phyloP scores from a whole-genome alignment of 176 grass and related monocot species.

The Carex cristatella region DNA sequence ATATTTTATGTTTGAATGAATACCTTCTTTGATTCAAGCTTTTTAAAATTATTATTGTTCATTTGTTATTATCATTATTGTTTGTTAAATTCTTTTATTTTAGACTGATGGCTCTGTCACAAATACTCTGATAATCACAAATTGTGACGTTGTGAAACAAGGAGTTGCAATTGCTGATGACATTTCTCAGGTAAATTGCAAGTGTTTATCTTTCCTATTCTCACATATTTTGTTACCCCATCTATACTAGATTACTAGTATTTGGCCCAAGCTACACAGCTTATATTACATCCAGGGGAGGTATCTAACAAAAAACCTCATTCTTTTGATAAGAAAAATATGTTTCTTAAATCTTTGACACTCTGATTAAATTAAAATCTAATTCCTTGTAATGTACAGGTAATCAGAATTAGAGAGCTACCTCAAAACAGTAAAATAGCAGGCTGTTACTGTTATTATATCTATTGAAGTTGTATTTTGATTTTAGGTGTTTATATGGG shows the following conservation, averaged over 20 bases:
- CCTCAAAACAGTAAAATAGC: no score
- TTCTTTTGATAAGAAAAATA: neutral
- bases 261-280: no score
- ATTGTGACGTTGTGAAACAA: constrained; percentile 83
- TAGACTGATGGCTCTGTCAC: constrained; percentile 72
- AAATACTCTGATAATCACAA: constrained; percentile 78
- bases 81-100: neutral
- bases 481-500: no score
- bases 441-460: no score
- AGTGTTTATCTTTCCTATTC: neutral
- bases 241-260: no score
- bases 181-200: constrained; percentile 59
- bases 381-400: no score
- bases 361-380: no score
- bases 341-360: neutral
- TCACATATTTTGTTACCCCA: neutral
- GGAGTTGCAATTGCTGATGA: constrained; percentile 76
- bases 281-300: constrained; percentile 90
- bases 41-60: neutral
- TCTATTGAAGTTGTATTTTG: no score
- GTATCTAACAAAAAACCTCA: constrained; percentile 23
- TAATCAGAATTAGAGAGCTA: no score
- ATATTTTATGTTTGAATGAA: neutral
- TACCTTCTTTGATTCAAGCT: neutral
- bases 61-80: neutral